Conservation (phyloP, 768 basidiomycete genomes). For the Hypsizygus marmoreus region DNA sequence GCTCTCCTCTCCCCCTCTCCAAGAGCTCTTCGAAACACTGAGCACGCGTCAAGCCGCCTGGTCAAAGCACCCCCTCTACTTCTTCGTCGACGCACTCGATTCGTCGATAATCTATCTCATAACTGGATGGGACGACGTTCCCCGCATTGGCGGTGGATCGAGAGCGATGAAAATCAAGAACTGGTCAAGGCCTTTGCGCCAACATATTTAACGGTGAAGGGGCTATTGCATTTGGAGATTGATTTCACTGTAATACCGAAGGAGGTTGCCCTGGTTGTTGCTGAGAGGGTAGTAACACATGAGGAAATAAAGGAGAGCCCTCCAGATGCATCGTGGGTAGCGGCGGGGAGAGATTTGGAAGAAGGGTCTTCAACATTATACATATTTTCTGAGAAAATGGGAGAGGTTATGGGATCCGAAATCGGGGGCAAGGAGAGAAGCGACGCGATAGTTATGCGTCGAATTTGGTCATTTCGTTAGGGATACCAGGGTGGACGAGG, state of each 20-base stretch:
- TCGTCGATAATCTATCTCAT: conserved; percentile 34
- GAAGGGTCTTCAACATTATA: too few species aligned
- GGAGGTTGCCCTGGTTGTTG: neutral
- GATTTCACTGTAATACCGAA: conserved; percentile 35
- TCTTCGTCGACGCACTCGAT: conserved; percentile 29
- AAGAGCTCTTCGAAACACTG: conserved; percentile 29
- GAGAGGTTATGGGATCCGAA: too few species aligned
- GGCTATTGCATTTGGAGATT: conserved; percentile 39
- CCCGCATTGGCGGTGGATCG: conserved; percentile 44
- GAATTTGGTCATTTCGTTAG: too few species aligned
- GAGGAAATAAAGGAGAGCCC: too few species aligned
- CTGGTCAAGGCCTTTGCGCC: conserved; percentile 32
- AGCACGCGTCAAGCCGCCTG: conserved; percentile 37
- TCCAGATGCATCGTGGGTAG: too few species aligned
- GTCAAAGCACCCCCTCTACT: conserved; percentile 42
- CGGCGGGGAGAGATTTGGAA: too few species aligned
- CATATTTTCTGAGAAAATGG: too few species aligned
- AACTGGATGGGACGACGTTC: conserved; percentile 44
- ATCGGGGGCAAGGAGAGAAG: too few species aligned
- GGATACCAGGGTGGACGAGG: too few species aligned
- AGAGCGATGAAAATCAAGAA: conserved; percentile 38
- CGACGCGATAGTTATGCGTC: too few species aligned
- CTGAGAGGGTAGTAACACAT: neutral
- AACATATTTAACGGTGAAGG: conserved; percentile 30
- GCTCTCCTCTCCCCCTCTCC: conserved; percentile 26